Evolutionary conservation across 2,329 filamentous ascomycete genomes (phyloP), one percentile per base, ranked within the genome.

Genomic region (Ophiognomonia clavigignenti-juglandacearum): DNA sequence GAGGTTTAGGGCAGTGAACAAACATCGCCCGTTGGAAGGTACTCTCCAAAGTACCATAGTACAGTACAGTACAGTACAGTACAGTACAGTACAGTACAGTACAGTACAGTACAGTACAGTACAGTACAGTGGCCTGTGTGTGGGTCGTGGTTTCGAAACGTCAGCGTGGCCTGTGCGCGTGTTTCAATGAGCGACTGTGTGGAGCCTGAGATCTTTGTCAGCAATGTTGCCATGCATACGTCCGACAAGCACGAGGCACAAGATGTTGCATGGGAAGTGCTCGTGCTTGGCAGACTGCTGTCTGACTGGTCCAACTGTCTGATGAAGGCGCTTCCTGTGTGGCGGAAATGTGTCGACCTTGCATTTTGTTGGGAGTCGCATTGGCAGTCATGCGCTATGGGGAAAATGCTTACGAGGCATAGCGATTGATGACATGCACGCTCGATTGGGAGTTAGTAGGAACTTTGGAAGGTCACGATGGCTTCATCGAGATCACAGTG

Each of bases 151-250:
- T n/a, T n/a, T n/a, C n/a, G n/a, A n/a, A n/a, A n/a, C n/a, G n/a
- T n/a, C 29, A 31, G n/a, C 10, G 35, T 26, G 40, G 16, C 16
- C n/a, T 26, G 14, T 29, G 18, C 46, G 20, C 36, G 42, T 48
- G 47, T 45, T 35, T 45, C 23, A 5, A 24, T 42, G 14, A 22
- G n/a, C 34, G 35, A 47, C 48, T 50, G 48, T 47, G 48, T 50
- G 48, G 48, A 26, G 27, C 16, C 14, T 34, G 47, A 43, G 43
- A 39, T 50, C 48, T 47, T 31, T 36, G 31, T 27, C 32, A 19
- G 38, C 13, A 31, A 13, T 4, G n/a, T n/a, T 4, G 13, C 29
- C n/a, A 14, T 4, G 19, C 9, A 16, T n/a, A 14, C n/a, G 32
- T 6, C 32, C 32, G 32, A 35, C 32, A 35, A 35, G 32, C 32